Conservation (phyloP, 2,329 filamentous ascomycete genomes). For the Myriosclerotinia duriaeana region DNA sequence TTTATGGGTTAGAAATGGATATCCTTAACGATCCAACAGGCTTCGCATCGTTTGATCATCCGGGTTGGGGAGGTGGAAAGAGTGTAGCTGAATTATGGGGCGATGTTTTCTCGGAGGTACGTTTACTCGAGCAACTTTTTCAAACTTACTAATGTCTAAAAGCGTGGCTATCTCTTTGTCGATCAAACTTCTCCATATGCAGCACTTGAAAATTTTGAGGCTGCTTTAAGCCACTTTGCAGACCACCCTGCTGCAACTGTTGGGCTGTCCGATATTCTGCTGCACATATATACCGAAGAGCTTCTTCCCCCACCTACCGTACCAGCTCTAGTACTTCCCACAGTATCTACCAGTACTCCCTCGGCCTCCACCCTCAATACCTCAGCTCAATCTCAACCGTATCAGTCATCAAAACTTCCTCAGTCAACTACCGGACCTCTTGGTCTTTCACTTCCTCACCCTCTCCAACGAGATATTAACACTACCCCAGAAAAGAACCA, state of each 20-base stretch:
- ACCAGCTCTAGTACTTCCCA: slow-evolving; percentile 39
- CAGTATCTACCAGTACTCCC: slow-evolving; percentile 29
- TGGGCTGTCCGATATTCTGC: slow-evolving; percentile 77
- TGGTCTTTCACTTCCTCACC: slow-evolving; percentile 35
- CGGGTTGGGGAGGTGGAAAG: slow-evolving; percentile 76
- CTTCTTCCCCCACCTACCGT: slow-evolving; percentile 58
- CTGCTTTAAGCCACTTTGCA: slow-evolving; percentile 73
- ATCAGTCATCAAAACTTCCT: slow-evolving; percentile 24
- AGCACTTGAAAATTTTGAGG: slow-evolving; percentile 77
- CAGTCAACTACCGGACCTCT: slow-evolving; percentile 33
- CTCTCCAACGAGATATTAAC: slow-evolving; percentile 16
- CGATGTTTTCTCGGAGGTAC: slow-evolving; percentile 79
- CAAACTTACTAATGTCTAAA: slow-evolving; percentile 35
- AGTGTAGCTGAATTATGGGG: slow-evolving; percentile 82
- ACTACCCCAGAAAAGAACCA: slow-evolving; percentile 23
- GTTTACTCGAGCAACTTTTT: slow-evolving; percentile 36
- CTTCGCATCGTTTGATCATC: slow-evolving; percentile 59
- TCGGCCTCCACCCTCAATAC: slow-evolving; percentile 35
- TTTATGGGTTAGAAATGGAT: slow-evolving; percentile 68
- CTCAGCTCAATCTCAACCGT: slow-evolving; percentile 25
- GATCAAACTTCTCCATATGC: slow-evolving; percentile 52
- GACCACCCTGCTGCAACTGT: slow-evolving; percentile 81
- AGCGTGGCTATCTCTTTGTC: slow-evolving; percentile 40
- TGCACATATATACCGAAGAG: slow-evolving; percentile 77
- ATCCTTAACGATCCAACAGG: slow-evolving; percentile 61